Base-by-base conservation (phyloP, 192 early-diverging fungal species). In the Chytriomyces hyalinus region DNA sequence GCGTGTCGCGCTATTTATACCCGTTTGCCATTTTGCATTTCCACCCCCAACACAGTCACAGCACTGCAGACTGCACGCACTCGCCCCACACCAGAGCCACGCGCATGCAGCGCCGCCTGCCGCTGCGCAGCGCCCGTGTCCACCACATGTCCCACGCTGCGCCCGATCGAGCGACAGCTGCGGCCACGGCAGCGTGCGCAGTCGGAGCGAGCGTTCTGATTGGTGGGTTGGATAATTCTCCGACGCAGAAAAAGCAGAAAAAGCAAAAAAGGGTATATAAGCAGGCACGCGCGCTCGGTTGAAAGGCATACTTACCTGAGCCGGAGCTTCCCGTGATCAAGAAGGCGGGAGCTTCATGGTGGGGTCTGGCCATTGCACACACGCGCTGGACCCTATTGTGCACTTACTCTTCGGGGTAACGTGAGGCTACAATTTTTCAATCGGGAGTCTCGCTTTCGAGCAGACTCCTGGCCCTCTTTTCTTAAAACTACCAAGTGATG, bases 391-490 rank as follows among this genome's bases (percentile, higher is more conserved):
- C 69, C 69, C 43, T n/a, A 36, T 48, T 51, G 69, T 70, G 69
- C 69, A 70, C 69, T 57, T 26, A 48, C 57, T 51, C 69, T 53
- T 70, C 69, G 69, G 69, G 69, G 69, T 48, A 26, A 57, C 69
- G 69, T 70, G 69, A 44, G 69, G 57, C 69, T 70, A 53, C 28
- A 70, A 70, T 70, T 70, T 70, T 70, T 70, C 69, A 57, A 70
- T 70, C 69, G 69, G 69, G 69, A 70, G 69, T 70, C 47, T 53
- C 49, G 69, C 69, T 70, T 70, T 70, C 69, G 69, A 70, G 69
- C 69, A 53, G 69, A 53, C 69, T 70, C 69, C 69, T 70, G 69
- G 69, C 67, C 62, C 24, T 46, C 65, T 70, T 48, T 51, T 26
- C 69, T 70, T 2, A 36, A 36, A 36, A 36, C 36, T n/a, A n/a